Percentiles rank a stretch among this genome's conserved stretches.
These are phyloP conservation scores for Gossypium gossypioides DNA, from an alignment of 441 rosid species.

Conservation along the genomic window DNA sequence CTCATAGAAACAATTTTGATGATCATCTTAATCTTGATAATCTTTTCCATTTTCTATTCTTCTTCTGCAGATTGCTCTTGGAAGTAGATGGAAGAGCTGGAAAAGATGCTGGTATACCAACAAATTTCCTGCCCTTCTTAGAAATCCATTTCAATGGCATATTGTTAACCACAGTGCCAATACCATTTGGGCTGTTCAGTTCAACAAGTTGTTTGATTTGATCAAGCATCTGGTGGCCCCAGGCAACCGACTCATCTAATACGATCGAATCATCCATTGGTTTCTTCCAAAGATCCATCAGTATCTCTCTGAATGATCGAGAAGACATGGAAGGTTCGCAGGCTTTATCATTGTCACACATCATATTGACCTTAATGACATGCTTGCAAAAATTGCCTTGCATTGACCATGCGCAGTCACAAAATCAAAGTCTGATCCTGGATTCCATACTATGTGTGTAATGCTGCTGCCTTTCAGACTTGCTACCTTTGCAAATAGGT, in stretches of 20 bases:
- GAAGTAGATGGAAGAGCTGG: slow-evolving; percentile 25
- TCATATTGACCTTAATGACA: slow-evolving; percentile 68
- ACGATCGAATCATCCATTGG: slow-evolving; percentile 63
- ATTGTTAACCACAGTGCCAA: slow-evolving; percentile 47
- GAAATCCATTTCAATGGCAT: slow-evolving; percentile 69
- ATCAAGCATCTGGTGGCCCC: slow-evolving; percentile 60
- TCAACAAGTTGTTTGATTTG: slow-evolving; percentile 65
- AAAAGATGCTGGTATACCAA: slow-evolving; percentile 58
- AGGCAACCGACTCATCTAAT: slow-evolving; percentile 60
- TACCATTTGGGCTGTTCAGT: slow-evolving; percentile 41
- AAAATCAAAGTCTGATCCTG: slow-evolving; percentile 84
- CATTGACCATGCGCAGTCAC: slow-evolving; percentile 84
- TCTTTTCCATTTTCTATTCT: slow-evolving; percentile 37
- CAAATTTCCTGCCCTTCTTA: slow-evolving; percentile 63
- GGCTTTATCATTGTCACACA: slow-evolving; percentile 35
- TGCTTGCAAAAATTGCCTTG: slow-evolving; percentile 94
- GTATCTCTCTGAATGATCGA: slow-evolving; percentile 44
- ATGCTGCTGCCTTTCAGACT: slow-evolving; percentile 49
- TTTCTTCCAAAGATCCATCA: slow-evolving; percentile 41
- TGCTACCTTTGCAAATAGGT: slow-evolving; percentile 48
- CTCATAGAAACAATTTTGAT: neutral
- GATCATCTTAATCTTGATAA: slow-evolving; percentile 36
- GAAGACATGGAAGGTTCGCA: slow-evolving; percentile 56
- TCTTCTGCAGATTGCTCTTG: slow-evolving; percentile 16
- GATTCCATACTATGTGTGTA: slow-evolving; percentile 62